Percentiles rank a stretch among this genome's conserved stretches.
phyloP scores from a whole-genome alignment of 768 basidiomycete species.

The Leccinum rimulosum region DNA sequence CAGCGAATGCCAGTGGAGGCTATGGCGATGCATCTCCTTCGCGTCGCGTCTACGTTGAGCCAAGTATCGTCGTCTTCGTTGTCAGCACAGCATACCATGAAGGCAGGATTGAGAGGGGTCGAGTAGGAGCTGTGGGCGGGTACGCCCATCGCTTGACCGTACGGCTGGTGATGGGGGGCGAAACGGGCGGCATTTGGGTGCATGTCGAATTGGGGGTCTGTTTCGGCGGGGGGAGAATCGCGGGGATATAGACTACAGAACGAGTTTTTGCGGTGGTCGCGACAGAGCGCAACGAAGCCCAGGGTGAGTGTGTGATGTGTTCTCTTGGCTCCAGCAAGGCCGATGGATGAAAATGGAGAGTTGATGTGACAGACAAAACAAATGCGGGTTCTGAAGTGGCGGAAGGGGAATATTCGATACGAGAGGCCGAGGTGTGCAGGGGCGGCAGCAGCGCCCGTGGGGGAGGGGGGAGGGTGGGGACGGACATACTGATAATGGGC shows the following conservation, averaged over 20 bases:
- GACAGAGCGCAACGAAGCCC: constrained; percentile 51
- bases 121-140: constrained; percentile 26
- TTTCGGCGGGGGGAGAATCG: constrained; percentile 49
- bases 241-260: constrained; percentile 71
- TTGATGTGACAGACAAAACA: constrained; percentile 75
- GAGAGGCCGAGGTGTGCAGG: constrained; percentile 32
- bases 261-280: constrained; percentile 59
- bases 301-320: constrained; percentile 40
- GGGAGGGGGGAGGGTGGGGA: constrained; percentile 32
- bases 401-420: constrained; percentile 47
- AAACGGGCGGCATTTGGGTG: constrained; percentile 32
- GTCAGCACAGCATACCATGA: constrained; percentile 52
- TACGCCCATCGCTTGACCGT: constrained; percentile 24
- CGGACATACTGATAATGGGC: constrained; percentile 47
- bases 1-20: too few relatives aligned
- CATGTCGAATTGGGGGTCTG: constrained; percentile 34
- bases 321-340: constrained; percentile 53
- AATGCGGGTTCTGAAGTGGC: constrained; percentile 56
- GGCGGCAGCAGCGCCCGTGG: constrained; percentile 31
- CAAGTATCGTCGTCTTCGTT: constrained; percentile 74
- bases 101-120: constrained; percentile 23
- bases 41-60: constrained; percentile 63
- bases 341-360: constrained; percentile 46
- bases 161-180: constrained; percentile 32
- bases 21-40: too few relatives aligned